Evolutionary conservation across 106 monocot species (phyloP), one percentile per base, ranked within the genome.

Genomic region (Agapanthus africanus): DNA sequence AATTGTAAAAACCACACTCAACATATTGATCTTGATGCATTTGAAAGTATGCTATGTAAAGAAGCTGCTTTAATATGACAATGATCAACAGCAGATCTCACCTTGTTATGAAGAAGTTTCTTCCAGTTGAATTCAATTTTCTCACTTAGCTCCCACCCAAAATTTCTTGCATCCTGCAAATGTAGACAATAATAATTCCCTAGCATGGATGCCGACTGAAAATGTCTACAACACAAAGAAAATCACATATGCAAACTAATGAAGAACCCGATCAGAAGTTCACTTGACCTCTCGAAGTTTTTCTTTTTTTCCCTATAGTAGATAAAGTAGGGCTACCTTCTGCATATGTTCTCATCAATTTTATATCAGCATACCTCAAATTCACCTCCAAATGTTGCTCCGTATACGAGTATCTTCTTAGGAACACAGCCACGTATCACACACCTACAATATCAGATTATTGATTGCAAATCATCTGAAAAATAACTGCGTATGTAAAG

Each of bases 341-440:
- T 10, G 40, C 15, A 2, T 65, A 4, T 27, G 0, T 11, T 64
- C 9, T 28, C 27, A 40, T 35, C 28, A 40, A 40, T 0, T 47
- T 47, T 47, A 35, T 11, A 38, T 16, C 67, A 62, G 18, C 73
- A 66, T 77, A 99, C 97, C 85, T 99, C 87, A 74, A 99, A 85
- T 83, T 99, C 99, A 79, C 99, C 93, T 32, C 87, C 63, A 66
- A 85, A 99, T 44, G 79, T 60, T 54, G 99, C 76, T 69, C 87
- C 93, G 78, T 99, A 99, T 7, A 99, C 99, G 71, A 99, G 76
- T 68, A 99, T 93, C 79, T 99, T 99, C 67, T 99, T 99, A 61
- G 99, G 99, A 71, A 99, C 99, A 81, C 99, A 99, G 32, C 99
- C 99, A 52, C 99, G 93, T 73, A 99, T 85, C 22, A 99, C 99